Percentiles rank a stretch among this genome's conserved stretches.
Evolutionary conservation across 805 yeast species (phyloP).

Genomic region (Pichia thaimueangensis): DNA sequence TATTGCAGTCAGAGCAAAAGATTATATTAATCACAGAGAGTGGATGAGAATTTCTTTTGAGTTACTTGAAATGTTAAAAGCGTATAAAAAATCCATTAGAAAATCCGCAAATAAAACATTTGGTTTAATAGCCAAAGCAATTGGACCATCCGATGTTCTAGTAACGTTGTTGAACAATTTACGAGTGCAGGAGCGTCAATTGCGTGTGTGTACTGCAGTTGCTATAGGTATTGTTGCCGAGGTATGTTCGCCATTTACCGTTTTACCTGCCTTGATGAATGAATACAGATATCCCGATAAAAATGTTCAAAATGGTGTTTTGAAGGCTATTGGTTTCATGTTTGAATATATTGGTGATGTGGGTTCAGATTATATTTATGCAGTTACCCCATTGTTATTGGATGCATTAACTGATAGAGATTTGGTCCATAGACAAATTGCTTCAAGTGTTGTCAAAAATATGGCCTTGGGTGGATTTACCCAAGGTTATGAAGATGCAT

Average conservation of each 20-base stretch:
- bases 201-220: slow-evolving; percentile 94
- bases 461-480: slow-evolving; percentile 78
- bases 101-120: slow-evolving; percentile 84
- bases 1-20: slow-evolving; percentile 76
- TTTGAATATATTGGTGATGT: slow-evolving; percentile 85
- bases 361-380: slow-evolving; percentile 75
- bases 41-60: slow-evolving; percentile 98
- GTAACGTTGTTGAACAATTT: slow-evolving; percentile 78
- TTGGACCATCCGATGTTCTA: slow-evolving; percentile 93
- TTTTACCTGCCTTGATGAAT: slow-evolving; percentile 90
- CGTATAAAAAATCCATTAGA: slow-evolving; percentile 69
- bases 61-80: slow-evolving; percentile 78
- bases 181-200: slow-evolving; percentile 90
- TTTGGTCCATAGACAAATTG: slow-evolving; percentile 91
- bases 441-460: slow-evolving; percentile 79
- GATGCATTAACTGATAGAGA: slow-evolving; percentile 90
- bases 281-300: slow-evolving; percentile 89
- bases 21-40: slow-evolving; percentile 80
- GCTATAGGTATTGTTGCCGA: slow-evolving; percentile 97
- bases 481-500: slow-evolving; percentile 69
- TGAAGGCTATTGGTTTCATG: slow-evolving; percentile 84
- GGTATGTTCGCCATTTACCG: slow-evolving; percentile 87
- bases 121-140: slow-evolving; percentile 83
- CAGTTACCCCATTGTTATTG: slow-evolving; percentile 71
- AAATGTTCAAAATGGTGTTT: slow-evolving; percentile 91